These are phyloP conservation scores for Infundibulicybe gibba DNA, from an alignment of 768 basidiomycete species.

Conservation along the genomic window DNA sequence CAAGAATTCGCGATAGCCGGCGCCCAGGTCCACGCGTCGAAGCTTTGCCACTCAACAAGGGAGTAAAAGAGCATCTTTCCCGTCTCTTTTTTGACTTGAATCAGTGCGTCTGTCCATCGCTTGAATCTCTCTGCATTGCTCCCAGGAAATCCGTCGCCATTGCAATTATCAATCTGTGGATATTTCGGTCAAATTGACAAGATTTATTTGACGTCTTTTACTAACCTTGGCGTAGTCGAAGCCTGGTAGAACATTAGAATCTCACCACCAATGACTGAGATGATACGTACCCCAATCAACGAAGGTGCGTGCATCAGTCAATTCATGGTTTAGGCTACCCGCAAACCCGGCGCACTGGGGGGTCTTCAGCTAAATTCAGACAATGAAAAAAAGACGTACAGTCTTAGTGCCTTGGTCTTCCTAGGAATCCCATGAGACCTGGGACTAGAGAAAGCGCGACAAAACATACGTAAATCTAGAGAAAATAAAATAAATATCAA, in stretches of 20 bases:
- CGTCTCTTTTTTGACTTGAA: slow-evolving; percentile 16
- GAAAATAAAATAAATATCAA: not conserved
- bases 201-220: not conserved
- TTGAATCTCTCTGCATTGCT: slow-evolving; percentile 17
- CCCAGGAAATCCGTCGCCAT: slow-evolving; percentile 11
- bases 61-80: slow-evolving; percentile 21
- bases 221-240: slow-evolving; percentile 20
- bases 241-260: slow-evolving; percentile 5
- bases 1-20: slow-evolving; percentile 19
- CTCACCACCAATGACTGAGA: not conserved
- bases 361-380: too few relatives aligned
- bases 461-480: slow-evolving; percentile 14
- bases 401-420: slow-evolving; percentile 19
- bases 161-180: slow-evolving; percentile 17
- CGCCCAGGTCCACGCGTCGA: slow-evolving; percentile 22
- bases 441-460: not conserved
- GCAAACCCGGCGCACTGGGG: slow-evolving; percentile 21
- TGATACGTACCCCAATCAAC: slow-evolving; percentile 15
- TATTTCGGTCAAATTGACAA: not conserved
- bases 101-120: slow-evolving; percentile 19
- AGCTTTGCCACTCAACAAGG: slow-evolving; percentile 22
- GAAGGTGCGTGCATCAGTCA: slow-evolving; percentile 20
- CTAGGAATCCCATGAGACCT: slow-evolving; percentile 5
- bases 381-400: slow-evolving; percentile 7
- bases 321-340: slow-evolving; percentile 21